Conservation (phyloP, 352 stramenopile species). For the Pythium coloratum region DNA sequence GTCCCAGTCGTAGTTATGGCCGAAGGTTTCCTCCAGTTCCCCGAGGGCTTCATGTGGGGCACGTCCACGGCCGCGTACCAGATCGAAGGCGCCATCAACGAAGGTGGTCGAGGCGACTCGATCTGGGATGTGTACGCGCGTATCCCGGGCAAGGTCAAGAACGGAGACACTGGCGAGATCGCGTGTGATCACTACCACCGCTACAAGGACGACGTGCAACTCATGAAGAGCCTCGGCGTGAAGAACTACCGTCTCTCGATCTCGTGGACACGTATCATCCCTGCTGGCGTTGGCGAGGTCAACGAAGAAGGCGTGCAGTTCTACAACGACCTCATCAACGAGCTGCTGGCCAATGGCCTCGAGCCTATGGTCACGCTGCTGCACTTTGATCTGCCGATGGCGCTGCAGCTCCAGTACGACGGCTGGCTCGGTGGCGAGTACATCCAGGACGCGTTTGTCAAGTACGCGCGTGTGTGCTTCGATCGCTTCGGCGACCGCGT, state of each 20-base stretch:
- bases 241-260: slow-evolving; percentile 93
- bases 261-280: slow-evolving; percentile 89
- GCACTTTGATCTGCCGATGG: slow-evolving; percentile 94
- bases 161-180: slow-evolving; percentile 54
- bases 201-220: slow-evolving; percentile 86
- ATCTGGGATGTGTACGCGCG: slow-evolving; percentile 93
- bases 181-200: slow-evolving; percentile 92
- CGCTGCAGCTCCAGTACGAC: slow-evolving; percentile 55
- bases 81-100: slow-evolving; percentile 89
- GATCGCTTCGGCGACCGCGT: slow-evolving; percentile 92
- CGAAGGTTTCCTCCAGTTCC: slow-evolving; percentile 35
- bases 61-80: slow-evolving; percentile 90
- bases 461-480: slow-evolving; percentile 85
- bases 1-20: neutral
- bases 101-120: slow-evolving; percentile 74
- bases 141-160: slow-evolving; percentile 52
- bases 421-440: slow-evolving; percentile 53
- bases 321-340: slow-evolving; percentile 91
- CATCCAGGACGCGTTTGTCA: slow-evolving; percentile 66
- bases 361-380: slow-evolving; percentile 91
- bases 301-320: slow-evolving; percentile 88
- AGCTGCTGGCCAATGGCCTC: slow-evolving; percentile 71
- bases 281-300: slow-evolving; percentile 33
- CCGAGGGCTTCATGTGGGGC: slow-evolving; percentile 79
- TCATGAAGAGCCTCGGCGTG: slow-evolving; percentile 89